A percentile compares a stretch with the other conserved stretches of the same genome.
Conservation (phyloP, 2,329 filamentous ascomycete genomes). For the Colletotrichum musae region DNA sequence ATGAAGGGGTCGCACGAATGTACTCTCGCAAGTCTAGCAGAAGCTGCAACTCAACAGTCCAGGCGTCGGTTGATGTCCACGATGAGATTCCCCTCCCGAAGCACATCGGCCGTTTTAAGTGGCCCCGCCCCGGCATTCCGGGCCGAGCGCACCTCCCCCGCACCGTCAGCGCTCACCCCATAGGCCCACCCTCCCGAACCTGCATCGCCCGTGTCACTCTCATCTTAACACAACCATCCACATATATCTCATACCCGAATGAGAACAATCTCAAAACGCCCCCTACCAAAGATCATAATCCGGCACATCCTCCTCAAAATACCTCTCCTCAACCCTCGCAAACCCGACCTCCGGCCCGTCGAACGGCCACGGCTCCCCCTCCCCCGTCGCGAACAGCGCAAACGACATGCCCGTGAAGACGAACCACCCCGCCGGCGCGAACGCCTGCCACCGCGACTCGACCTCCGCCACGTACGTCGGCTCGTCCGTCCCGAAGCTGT, state of each 20-base stretch:
- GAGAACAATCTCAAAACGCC: no score
- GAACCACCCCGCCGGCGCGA: constrained; percentile 34
- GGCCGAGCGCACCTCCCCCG: constrained; percentile 22
- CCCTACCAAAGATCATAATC: constrained; percentile 23
- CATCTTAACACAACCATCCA: no score
- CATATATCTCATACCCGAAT: no score
- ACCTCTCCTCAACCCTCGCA: constrained; percentile 40
- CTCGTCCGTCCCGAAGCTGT: constrained; percentile 28
- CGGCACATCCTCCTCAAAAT: constrained; percentile 42
- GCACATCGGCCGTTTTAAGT: constrained; percentile 1
- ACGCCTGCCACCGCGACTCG: constrained; percentile 31
- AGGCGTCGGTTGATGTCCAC: background rate
- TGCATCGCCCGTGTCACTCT: background rate
- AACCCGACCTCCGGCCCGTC: constrained; percentile 44
- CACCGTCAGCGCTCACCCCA: constrained; percentile 13
- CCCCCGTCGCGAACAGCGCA: constrained; percentile 44
- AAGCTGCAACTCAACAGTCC: no score
- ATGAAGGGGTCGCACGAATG: no score
- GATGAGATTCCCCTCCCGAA: background rate
- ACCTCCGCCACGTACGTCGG: constrained; percentile 37
- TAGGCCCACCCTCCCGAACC: background rate
- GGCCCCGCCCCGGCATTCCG: constrained; percentile 26
- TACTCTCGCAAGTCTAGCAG: no score
- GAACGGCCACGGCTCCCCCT: constrained; percentile 43
- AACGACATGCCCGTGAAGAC: constrained; percentile 44